Percentiles rank a stretch among this genome's conserved stretches.
These are phyloP conservation scores for Quercus berberidifolia DNA, from an alignment of 306 rosid species.

Conservation along the genomic window DNA sequence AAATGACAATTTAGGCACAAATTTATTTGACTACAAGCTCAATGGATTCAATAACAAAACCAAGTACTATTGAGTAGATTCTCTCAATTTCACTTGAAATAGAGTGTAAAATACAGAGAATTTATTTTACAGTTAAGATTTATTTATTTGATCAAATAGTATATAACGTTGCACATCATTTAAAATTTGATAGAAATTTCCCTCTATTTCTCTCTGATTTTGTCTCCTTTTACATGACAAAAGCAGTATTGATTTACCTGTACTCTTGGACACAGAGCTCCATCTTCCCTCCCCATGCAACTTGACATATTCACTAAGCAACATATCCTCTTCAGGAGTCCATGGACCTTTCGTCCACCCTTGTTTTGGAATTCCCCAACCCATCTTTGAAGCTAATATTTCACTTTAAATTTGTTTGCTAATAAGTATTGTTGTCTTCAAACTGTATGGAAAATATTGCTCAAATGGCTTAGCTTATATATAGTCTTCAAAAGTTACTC, in stretches of 20 bases:
- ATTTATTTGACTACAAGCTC: neutral
- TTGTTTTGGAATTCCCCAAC: slow-evolving; percentile 21
- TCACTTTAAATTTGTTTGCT: neutral
- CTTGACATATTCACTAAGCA: slow-evolving; percentile 46
- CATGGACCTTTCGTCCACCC: slow-evolving; percentile 77
- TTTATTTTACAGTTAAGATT: no score
- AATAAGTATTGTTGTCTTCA: slow-evolving; percentile 7
- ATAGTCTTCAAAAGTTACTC: slow-evolving; percentile 2
- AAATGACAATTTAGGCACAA: neutral
- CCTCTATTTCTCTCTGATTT: no score
- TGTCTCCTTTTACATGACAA: no score
- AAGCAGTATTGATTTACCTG: slow-evolving; percentile 32
- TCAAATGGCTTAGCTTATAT: neutral
- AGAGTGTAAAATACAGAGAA: no score
- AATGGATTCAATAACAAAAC: neutral
- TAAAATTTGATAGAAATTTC: neutral
- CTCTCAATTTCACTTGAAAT: no score
- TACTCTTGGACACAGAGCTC: slow-evolving; percentile 45
- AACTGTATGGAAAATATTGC: slow-evolving; percentile 13
- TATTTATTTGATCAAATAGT: no score
- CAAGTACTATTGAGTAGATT: no score
- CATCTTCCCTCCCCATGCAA: slow-evolving; percentile 60
- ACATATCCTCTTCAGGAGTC: slow-evolving; percentile 70
- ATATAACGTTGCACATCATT: no score
- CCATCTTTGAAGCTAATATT: slow-evolving; percentile 14